These are phyloP conservation scores for Postia placenta DNA, from an alignment of 768 basidiomycete genomes.

Conservation along the genomic window DNA sequence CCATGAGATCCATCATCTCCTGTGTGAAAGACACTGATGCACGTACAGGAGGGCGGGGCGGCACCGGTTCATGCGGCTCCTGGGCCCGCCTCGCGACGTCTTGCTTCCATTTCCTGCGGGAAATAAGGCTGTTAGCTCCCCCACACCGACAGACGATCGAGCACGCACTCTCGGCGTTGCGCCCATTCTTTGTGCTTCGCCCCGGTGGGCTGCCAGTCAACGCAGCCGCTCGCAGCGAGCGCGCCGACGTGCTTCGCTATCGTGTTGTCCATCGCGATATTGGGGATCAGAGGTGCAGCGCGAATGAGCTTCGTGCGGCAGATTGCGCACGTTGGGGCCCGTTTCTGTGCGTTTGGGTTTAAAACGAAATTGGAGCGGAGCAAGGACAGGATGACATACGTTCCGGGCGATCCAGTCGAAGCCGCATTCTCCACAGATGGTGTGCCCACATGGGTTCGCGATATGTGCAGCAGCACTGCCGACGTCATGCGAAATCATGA, in stretches of 20 bases:
- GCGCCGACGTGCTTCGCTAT: slow-evolving; percentile 54
- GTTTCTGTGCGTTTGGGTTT: slow-evolving; percentile 30
- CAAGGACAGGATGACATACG: slow-evolving; percentile 28
- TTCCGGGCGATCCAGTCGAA: slow-evolving; percentile 52
- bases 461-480: slow-evolving; percentile 54
- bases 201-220: slow-evolving; percentile 50
- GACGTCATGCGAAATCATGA: slow-evolving; percentile 1
- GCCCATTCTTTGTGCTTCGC: slow-evolving; percentile 44
- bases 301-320: slow-evolving; percentile 46
- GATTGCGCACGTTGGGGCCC: slow-evolving; percentile 46
- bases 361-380: slow-evolving; percentile 1
- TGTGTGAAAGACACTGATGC: not conserved
- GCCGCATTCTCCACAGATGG: slow-evolving; percentile 63
- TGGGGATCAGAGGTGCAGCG: slow-evolving; percentile 50
- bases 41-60: not conserved
- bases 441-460: slow-evolving; percentile 71
- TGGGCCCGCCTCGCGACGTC: slow-evolving; percentile 4
- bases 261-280: slow-evolving; percentile 53
- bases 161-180: slow-evolving; percentile 45
- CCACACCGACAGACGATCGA: not conserved
- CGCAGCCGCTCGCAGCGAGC: slow-evolving; percentile 38
- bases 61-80: not conserved
- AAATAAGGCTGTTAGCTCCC: not conserved
- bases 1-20: not conserved
- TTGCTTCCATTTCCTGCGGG: slow-evolving; percentile 11